Conservation (phyloP, 176 grass and related monocot genomes). For the Luzula sylvatica region DNA sequence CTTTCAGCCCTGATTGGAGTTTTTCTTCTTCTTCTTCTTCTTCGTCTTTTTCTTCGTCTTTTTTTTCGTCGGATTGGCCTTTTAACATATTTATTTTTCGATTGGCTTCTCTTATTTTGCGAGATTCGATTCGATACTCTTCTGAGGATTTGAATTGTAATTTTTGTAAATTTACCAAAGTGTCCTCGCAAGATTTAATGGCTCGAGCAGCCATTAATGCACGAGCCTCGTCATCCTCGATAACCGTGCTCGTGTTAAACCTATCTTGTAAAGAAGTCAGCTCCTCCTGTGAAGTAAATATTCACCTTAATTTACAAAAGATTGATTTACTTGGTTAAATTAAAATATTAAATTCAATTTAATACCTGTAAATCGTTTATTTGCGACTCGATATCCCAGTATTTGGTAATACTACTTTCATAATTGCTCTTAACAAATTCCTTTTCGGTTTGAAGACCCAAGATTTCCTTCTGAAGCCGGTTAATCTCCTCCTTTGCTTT, state of each 20-base stretch:
- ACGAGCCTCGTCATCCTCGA: constrained; percentile 84
- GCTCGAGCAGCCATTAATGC: constrained; percentile 72
- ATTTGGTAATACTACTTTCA: constrained; percentile 43
- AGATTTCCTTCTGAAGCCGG: constrained; percentile 65
- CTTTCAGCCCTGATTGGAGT: constrained; percentile 21
- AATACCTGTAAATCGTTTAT: constrained; percentile 36
- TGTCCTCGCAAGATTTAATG: constrained; percentile 78
- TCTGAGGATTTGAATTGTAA: constrained; percentile 40
- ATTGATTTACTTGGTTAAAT: too few relatives aligned
- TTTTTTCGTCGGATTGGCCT: constrained; percentile 24
- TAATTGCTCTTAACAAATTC: constrained; percentile 79
- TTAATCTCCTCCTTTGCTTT: constrained; percentile 66
- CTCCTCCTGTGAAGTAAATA: constrained; percentile 18
- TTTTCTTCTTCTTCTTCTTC: constrained; percentile 8
- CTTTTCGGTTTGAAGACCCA: constrained; percentile 66
- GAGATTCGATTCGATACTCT: constrained; percentile 44
- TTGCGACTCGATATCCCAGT: constrained; percentile 65
- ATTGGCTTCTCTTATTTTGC: constrained; percentile 39
- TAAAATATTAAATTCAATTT: too few relatives aligned
- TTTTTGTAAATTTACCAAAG: constrained; percentile 51
- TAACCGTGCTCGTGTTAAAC: constrained; percentile 41
- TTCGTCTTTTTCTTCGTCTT: constrained; percentile 10
- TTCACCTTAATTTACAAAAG: too few relatives aligned
- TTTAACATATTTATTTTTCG: constrained; percentile 53
- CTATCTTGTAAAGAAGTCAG: constrained; percentile 68